Base-by-base conservation (phyloP, 2,329 filamentous ascomycete genomes). In the Cercospora brassicicola region DNA sequence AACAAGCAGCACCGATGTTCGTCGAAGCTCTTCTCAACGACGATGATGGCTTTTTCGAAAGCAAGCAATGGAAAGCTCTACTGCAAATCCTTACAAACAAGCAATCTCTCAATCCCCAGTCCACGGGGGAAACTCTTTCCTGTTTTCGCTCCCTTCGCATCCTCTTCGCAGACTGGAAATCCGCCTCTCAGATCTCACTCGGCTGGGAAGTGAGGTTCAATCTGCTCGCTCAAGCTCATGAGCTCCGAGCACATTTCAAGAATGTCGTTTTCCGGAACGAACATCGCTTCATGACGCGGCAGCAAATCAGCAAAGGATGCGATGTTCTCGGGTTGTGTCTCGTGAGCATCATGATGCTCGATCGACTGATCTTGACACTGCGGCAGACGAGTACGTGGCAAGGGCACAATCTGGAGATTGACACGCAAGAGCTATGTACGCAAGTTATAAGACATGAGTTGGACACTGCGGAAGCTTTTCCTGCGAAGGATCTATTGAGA, bases 301-400 rank as follows among this genome's bases (percentile, higher is more conserved):
- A 60, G 18, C 64, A 59, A 51, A 66, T 48, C 4, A 48, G 57
- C n/a, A 67, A 57, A 59, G 64, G 57, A 10, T 64, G 64, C 39
- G 67, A 69, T 63, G 42, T 69, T 7, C 57, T 69, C 15, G 67
- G 65, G 15, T 51, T 69, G 9, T 69, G 64, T 59, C 62, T 69
- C 15, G 62, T 69, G 2, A 67, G 61, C 53, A 56, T 69, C 13
- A 65, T 67, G 45, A 62, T 69, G 55, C 56, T 69, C 3, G 67
- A 69, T 45, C 65, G 64, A 8, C 23, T 69, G n/a, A 69, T 69
- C 45, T 48, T 65, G 33, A 62, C 65, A 11, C 26, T 67, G 9
- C 33, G 62, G 20, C 57, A 68, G 30, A 59, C 59, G 33, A 59
- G 33, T 33, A 51, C 55, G 23, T 62, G 59, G 48, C 65, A 61